Base-by-base conservation (phyloP, 129 eudicot genomes). In the Scalesia atractyloides region DNA sequence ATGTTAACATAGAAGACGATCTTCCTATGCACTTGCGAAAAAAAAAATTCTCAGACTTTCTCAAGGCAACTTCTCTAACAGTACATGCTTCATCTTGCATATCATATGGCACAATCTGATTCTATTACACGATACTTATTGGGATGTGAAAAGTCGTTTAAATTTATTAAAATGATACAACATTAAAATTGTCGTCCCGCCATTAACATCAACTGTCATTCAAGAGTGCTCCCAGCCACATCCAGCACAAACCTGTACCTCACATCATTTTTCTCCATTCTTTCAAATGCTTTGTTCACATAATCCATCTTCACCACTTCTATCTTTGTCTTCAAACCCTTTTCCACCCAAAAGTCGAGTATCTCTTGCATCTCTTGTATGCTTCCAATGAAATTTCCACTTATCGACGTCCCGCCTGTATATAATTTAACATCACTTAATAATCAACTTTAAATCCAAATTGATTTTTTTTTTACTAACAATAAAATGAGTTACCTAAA, bases 301-400 rank as follows among this genome's bases (percentile, higher is more conserved):
- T 87, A 87, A 9, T 84, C 86, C 82, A 81, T 84, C 77, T 87
- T 82, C 72, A 82, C 88, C 43, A 84, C 77, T 52, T 87, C 89
- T 24, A 87, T 73, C 85, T 73, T 73, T 0, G 80, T 78, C 64
- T 71, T 78, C 77, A 87, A 53, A 24, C 73, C 83, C 76, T 87
- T 87, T 43, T 81, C 86, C 15, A 60, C 86, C 86, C 92, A 84
- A 49, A 87, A 81, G 2, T 76, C 79, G 20, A 87, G 77, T 68
- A 87, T 52, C 49, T 84, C 92, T 50, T 84, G 79, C 18, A 71
- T 76, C 60, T 87, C 92, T 58, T 58, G 54, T 79, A 84, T 73
- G 82, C 81, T 87, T 61, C 92, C 92, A 30, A 81, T 76, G 72
- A 87, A 84, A 65, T 86, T 87, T 30, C 92, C 92, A n/a, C 59